phyloP scores from a whole-genome alignment of 129 eudicot species.

The Rutidosis leptorrhynchoides region DNA sequence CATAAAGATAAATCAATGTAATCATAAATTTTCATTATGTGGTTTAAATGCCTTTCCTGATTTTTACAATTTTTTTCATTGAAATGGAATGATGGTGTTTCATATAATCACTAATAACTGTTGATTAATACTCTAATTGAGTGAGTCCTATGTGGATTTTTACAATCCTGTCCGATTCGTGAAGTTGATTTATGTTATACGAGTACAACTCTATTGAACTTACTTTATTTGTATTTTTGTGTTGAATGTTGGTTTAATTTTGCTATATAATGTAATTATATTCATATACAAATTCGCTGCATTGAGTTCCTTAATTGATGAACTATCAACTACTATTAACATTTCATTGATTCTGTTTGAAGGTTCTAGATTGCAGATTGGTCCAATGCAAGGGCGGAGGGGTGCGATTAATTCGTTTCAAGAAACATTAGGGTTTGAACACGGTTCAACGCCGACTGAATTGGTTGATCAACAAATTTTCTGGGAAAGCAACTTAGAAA shows the following conservation, averaged over 20 bases:
- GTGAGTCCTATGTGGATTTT: neutral
- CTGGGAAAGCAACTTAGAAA: neutral
- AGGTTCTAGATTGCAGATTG: neutral
- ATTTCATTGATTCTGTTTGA: neutral
- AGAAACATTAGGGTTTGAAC: conserved; percentile 49
- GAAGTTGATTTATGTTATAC: too few species aligned
- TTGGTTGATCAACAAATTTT: conserved; percentile 15
- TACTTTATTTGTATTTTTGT: neutral
- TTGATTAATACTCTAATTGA: neutral
- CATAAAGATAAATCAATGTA: too few species aligned
- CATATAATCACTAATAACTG: neutral
- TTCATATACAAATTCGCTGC: too few species aligned
- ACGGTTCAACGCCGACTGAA: conserved; percentile 58
- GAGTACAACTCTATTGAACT: too few species aligned
- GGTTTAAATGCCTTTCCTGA: too few species aligned
- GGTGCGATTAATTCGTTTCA: conserved; percentile 66
- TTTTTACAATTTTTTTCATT: conserved; percentile 7
- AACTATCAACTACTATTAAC: neutral
- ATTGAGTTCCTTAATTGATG: too few species aligned
- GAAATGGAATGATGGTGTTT: neutral
- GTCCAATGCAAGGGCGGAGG: conserved; percentile 79
- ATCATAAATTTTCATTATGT: too few species aligned
- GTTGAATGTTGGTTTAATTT: too few species aligned
- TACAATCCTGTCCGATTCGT: neutral
- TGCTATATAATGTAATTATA: too few species aligned